phyloP scores from a whole-genome alignment of 2,329 filamentous ascomycete species.

The Penicillium crustosum region DNA sequence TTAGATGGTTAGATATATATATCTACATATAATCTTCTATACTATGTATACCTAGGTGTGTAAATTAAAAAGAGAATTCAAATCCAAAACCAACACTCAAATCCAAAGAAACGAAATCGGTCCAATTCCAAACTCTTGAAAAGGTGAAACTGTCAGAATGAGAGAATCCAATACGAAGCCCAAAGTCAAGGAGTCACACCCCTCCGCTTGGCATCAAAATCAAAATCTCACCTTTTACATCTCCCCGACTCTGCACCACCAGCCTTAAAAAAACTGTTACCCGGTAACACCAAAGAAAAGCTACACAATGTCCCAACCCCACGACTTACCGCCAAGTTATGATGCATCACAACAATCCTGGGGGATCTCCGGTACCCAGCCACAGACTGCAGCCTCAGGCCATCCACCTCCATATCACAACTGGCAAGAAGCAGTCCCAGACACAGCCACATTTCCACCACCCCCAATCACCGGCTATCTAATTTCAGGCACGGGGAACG shows the following conservation, averaged over 20 bases:
- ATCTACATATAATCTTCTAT: neutral
- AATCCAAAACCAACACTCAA: too few relatives aligned
- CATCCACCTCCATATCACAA: slow-evolving; percentile 60
- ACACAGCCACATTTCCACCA: slow-evolving; percentile 59
- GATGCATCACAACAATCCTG: slow-evolving; percentile 7
- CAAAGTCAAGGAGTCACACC: neutral
- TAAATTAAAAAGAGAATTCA: neutral
- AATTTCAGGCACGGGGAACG: slow-evolving; percentile 58
- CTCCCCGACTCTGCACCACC: neutral
- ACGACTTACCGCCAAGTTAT: slow-evolving; percentile 10
- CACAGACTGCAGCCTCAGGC: neutral
- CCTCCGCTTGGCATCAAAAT: neutral
- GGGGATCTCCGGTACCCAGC: neutral
- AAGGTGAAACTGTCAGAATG: slow-evolving; percentile 1
- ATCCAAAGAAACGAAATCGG: neutral
- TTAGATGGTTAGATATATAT: neutral
- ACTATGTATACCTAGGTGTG: too few relatives aligned
- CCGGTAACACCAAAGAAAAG: neutral
- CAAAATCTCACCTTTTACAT: neutral
- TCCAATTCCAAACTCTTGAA: neutral
- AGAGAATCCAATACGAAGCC: neutral
- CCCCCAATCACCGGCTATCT: slow-evolving; percentile 57
- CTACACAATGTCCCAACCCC: slow-evolving; percentile 1
- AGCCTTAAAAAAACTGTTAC: neutral
- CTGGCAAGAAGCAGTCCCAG: slow-evolving; percentile 60